Percentiles rank a stretch among this genome's conserved stretches.
Conservation (phyloP, 176 grass and related monocot genomes). For the Triticum monococcum region DNA sequence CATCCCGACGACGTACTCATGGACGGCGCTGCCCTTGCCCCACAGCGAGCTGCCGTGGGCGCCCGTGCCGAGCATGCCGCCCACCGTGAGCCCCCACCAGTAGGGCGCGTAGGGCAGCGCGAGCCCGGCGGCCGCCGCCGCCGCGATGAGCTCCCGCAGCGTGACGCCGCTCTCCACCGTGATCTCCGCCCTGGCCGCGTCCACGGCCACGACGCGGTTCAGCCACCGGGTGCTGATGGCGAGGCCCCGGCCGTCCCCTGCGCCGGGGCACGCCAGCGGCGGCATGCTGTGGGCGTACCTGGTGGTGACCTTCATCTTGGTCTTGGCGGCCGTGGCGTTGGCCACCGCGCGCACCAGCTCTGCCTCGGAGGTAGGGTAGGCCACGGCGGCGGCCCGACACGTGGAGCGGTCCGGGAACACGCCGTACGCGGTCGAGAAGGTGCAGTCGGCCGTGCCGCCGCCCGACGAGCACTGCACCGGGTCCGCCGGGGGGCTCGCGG, state of each 20-base stretch:
- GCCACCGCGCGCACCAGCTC: constrained; percentile 62
- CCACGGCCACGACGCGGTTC: constrained; percentile 31
- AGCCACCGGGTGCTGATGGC: constrained; percentile 52
- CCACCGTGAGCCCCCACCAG: constrained; percentile 75
- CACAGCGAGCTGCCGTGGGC: constrained; percentile 29
- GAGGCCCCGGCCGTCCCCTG: constrained; percentile 31
- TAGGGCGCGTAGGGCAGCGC: constrained; percentile 66
- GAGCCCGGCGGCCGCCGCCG: constrained; percentile 28
- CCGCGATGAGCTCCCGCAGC: background rate
- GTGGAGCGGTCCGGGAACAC: constrained; percentile 64
- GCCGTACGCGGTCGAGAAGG: constrained; percentile 54
- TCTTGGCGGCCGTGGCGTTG: background rate
- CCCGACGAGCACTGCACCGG: constrained; percentile 49
- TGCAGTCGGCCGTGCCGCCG: constrained; percentile 42
- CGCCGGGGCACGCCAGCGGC: constrained; percentile 62
- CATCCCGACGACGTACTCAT: background rate
- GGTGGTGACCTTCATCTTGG: constrained; percentile 63
- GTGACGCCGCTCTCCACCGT: constrained; percentile 50
- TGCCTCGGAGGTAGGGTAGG: constrained; percentile 47
- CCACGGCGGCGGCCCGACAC: constrained; percentile 39
- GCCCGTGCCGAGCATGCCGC: constrained; percentile 65
- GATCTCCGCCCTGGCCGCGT: background rate
- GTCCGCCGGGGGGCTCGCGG: constrained; percentile 50
- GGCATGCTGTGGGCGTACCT: constrained; percentile 67
- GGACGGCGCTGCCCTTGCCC: background rate